phyloP scores from a whole-genome alignment of 2,329 filamentous ascomycete genomes.

The Fusarium sp. region DNA sequence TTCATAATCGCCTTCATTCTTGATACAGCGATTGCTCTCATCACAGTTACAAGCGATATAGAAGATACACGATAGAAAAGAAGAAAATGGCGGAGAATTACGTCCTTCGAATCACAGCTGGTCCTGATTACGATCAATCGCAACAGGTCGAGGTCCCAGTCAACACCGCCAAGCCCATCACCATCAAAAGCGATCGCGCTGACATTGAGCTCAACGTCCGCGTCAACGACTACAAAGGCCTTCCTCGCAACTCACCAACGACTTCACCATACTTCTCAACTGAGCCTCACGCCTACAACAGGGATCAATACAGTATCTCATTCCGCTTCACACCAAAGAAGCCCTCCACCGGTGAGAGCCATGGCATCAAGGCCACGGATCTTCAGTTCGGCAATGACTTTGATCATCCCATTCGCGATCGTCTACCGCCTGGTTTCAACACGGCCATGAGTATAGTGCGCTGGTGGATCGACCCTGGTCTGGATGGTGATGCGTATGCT shows the following conservation, averaged over 20 bases:
- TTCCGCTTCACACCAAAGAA: conserved; percentile 80
- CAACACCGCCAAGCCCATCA: conserved; percentile 71
- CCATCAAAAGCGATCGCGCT: conserved; percentile 70
- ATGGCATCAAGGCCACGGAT: conserved; percentile 72
- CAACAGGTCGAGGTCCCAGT: conserved; percentile 79
- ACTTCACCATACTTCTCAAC: conserved; percentile 82
- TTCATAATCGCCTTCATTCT: neutral
- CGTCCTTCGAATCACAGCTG: conserved; percentile 82
- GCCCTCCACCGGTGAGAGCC: conserved; percentile 27
- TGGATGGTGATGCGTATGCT: conserved; percentile 90
- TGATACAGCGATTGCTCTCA: neutral
- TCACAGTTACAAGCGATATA: neutral
- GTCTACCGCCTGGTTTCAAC: conserved; percentile 85
- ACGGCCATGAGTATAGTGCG: conserved; percentile 86
- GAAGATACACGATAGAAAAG: neutral
- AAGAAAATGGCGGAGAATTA: conserved; percentile 73
- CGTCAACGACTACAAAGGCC: conserved; percentile 72
- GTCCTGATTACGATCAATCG: conserved; percentile 76
- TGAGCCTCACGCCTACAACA: conserved; percentile 69
- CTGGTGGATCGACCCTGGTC: conserved; percentile 89
- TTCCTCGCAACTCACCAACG: conserved; percentile 73
- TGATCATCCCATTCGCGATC: conserved; percentile 86
- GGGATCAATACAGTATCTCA: conserved; percentile 86
- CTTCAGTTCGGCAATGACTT: conserved; percentile 97
- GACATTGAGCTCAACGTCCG: conserved; percentile 77